Evolutionary conservation across 2,329 filamentous ascomycete genomes (phyloP).

Genomic region (Acephala macrosclerotiorum): DNA sequence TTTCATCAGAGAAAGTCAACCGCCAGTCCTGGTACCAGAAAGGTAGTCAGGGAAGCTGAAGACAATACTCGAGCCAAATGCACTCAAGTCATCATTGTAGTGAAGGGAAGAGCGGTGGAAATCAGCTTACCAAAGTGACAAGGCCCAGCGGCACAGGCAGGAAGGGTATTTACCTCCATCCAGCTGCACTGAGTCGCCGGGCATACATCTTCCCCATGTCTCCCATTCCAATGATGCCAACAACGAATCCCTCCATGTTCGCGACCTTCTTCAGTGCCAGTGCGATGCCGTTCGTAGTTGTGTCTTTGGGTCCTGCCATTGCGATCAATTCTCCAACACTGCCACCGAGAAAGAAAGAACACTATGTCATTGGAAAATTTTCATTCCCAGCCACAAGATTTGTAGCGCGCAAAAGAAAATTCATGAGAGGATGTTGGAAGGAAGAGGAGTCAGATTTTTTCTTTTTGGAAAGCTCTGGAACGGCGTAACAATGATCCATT

Average conservation of each 20-base stretch:
- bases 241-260: conserved; percentile 62
- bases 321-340: conserved; percentile 2
- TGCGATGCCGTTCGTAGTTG: conserved; percentile 13
- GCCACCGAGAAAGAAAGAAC: neutral
- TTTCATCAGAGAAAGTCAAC: conserved; percentile 95
- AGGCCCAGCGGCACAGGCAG: conserved; percentile 36
- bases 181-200: conserved; percentile 83
- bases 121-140: conserved; percentile 38
- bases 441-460: neutral
- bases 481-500: neutral
- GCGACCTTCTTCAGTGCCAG: conserved; percentile 6
- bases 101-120: conserved; percentile 23
- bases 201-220: conserved; percentile 99
- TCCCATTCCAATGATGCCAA: conserved; percentile 98
- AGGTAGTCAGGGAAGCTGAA: conserved; percentile 68
- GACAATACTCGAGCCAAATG: conserved; percentile 99
- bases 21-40: conserved; percentile 73
- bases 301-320: conserved; percentile 14
- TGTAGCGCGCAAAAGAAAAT: neutral
- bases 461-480: neutral
- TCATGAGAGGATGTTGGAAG: neutral
- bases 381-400: neutral
- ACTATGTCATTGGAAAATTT: conserved; percentile 1
- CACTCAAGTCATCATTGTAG: conserved; percentile 98
- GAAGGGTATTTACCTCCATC: conserved; percentile 82